Evolutionary conservation across 2,329 filamentous ascomycete genomes (phyloP).

Genomic region (Trichoderma sp.): DNA sequence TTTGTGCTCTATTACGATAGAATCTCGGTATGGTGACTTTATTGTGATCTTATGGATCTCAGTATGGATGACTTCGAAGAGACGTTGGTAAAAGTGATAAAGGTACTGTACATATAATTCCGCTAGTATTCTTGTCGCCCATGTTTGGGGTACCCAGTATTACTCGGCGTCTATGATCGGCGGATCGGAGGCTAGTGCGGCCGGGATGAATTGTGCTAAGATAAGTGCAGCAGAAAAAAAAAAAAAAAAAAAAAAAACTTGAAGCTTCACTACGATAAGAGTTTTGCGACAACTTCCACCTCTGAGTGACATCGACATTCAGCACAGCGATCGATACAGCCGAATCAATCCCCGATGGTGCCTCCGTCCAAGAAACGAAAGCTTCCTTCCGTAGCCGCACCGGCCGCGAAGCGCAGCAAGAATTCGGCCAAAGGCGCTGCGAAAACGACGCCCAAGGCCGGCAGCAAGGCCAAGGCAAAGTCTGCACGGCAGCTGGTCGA

Average conservation of each 20-base stretch:
- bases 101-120: neutral
- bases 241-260: conserved; percentile 15
- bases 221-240: neutral
- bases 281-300: neutral
- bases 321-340: neutral
- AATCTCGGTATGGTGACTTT: neutral
- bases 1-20: neutral
- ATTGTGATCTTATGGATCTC: too few species aligned
- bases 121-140: fast-evolving
- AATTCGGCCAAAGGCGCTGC: conserved; percentile 23
- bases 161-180: neutral
- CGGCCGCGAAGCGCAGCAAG: conserved; percentile 38
- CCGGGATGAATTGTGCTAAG: conserved; percentile 2
- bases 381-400: conserved; percentile 32
- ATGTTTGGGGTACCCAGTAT: neutral
- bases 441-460: conserved; percentile 12
- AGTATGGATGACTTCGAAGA: neutral
- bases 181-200: conserved; percentile 10
- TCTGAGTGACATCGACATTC: neutral
- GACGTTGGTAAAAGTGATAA: neutral
- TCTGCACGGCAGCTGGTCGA: conserved; percentile 36
- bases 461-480: conserved; percentile 21
- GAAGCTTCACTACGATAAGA: conserved; percentile 10
- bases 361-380: conserved; percentile 39
- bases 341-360: conserved; percentile 28